Percentiles rank a stretch among this genome's conserved stretches.
Conservation (phyloP, 2,329 filamentous ascomycete genomes). For the Zasmidium angulare region DNA sequence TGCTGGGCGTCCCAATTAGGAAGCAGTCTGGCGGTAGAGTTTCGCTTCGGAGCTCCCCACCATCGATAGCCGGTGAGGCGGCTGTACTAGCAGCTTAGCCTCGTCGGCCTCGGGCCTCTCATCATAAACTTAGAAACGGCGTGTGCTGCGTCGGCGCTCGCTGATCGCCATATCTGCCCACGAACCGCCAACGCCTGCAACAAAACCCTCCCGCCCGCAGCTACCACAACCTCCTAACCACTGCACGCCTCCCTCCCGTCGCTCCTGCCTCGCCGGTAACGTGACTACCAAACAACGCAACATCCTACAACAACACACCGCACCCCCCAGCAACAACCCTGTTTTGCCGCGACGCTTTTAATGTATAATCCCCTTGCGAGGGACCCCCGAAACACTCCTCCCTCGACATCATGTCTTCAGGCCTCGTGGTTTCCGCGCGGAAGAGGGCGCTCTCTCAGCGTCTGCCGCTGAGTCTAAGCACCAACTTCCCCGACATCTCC, state of each 20-base stretch:
- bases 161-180: neutral
- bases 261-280: neutral
- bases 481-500: constrained; percentile 21
- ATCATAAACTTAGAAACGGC: neutral
- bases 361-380: neutral
- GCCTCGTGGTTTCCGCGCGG: constrained; percentile 18
- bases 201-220: neutral
- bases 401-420: constrained; percentile 8
- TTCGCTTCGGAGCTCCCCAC: neutral
- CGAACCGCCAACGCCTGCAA: neutral
- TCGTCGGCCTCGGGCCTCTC: neutral
- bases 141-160: neutral
- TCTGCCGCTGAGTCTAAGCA: constrained; percentile 17
- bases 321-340: neutral
- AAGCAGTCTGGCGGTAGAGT: neutral
- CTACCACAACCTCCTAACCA: neutral
- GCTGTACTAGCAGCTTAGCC: neutral
- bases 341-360: neutral
- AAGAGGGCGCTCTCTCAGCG: constrained; percentile 21
- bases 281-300: neutral
- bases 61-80: neutral
- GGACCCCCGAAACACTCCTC: neutral
- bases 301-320: neutral
- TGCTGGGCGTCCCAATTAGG: neutral
- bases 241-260: neutral